Percentiles rank a stretch among this genome's conserved stretches.
Conservation (phyloP, 345 rosid genomes). For the Eucalyptus virginea region DNA sequence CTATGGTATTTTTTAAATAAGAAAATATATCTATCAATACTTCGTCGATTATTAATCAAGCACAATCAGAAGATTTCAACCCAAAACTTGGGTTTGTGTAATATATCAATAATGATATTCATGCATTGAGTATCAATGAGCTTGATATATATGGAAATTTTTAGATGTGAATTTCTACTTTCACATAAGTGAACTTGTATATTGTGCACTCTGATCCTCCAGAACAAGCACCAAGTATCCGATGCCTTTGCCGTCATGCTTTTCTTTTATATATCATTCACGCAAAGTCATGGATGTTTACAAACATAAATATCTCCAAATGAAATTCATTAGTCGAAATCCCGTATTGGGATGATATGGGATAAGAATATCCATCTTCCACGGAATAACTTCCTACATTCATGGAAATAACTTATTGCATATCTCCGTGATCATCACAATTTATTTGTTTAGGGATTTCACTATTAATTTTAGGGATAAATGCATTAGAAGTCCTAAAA, state of each 20-base stretch:
- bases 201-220: neutral
- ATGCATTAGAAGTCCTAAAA: too few species aligned
- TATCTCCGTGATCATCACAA: neutral
- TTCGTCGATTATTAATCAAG: neutral
- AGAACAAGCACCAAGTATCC: neutral
- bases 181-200: neutral
- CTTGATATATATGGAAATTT: neutral
- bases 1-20: neutral
- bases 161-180: neutral
- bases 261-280: neutral
- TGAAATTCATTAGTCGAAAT: neutral
- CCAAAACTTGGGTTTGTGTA: neutral
- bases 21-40: neutral
- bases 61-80: neutral
- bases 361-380: neutral
- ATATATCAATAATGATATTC: neutral
- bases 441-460: neutral
- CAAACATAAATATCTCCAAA: neutral
- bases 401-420: neutral
- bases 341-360: neutral
- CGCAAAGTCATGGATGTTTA: neutral
- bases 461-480: neutral
- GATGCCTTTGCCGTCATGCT: neutral
- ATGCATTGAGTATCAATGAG: rapidly evolving
- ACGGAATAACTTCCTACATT: neutral